Conservation (phyloP, 345 rosid genomes). For the Physaria fendleri region DNA sequence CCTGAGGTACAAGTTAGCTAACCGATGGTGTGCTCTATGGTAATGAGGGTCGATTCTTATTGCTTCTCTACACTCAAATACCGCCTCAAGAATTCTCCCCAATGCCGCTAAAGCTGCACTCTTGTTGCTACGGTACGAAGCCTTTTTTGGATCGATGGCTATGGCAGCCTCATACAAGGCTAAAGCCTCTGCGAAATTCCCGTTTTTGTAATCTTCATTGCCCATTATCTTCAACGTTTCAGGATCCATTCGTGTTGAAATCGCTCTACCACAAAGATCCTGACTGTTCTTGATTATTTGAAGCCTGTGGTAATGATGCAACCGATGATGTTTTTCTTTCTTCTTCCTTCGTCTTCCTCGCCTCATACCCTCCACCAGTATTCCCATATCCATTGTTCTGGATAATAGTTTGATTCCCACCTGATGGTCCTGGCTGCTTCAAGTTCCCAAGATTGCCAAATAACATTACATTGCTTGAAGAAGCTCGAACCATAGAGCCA, state of each 20-base stretch:
- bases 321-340: conserved; percentile 28
- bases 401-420: conserved; percentile 29
- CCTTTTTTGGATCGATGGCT: conserved; percentile 71
- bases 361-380: conserved; percentile 42
- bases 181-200: conserved; percentile 72
- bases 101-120: conserved; percentile 78
- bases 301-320: neutral
- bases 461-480: conserved; percentile 82
- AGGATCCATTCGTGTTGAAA: conserved; percentile 91
- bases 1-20: conserved; percentile 75
- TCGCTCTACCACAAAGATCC: conserved; percentile 73
- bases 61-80: conserved; percentile 87
- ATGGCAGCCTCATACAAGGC: conserved; percentile 90
- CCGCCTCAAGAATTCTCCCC: conserved; percentile 77
- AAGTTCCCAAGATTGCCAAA: conserved; percentile 73
- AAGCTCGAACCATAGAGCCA: conserved; percentile 55
- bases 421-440: conserved; percentile 44
- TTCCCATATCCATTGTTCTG: conserved; percentile 34
- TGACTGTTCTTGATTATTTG: conserved; percentile 19
- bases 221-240: conserved; percentile 89
- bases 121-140: conserved; percentile 82
- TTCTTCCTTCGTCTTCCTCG: conserved; percentile 35
- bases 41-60: conserved; percentile 76
- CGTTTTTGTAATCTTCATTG: conserved; percentile 90
- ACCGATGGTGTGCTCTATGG: conserved; percentile 88